Base-by-base conservation (phyloP, 78 protist genomes). In the Dictyostelium discoideum region DNA sequence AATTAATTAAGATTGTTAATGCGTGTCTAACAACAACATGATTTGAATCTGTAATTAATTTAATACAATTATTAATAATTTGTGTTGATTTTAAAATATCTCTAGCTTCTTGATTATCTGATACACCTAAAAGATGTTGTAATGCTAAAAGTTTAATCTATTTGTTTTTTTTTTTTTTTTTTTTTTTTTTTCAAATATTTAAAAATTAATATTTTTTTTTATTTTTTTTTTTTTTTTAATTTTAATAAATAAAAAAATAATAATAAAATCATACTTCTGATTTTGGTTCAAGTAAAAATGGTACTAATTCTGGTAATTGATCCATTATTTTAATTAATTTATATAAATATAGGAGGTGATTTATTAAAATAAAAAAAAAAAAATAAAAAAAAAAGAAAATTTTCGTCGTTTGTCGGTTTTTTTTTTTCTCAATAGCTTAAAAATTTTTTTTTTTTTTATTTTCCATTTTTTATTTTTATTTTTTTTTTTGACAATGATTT, bases 301-400 rank as follows among this genome's bases (percentile, higher is more conserved):
- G 93, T 78, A 87, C 85, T 78, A 87, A 79, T 60, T 87, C 93
- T 87, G 57, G n/a, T 87, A 87, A 60, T 87, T 87, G 92, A 18
- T 86, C 92, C 92, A 86, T 86, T 24, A 24, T 78, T 7, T 20
- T 22, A 11, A 24, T 67, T 16, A 32, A 32, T 42, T 42, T 5
- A 42, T 65, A 63, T 63, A 65, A n/a, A 0, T 6, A 9, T 54
- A 16, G 22, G 65, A 4, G n/a, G 9, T 60, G 20, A 60, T 60
- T 60, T 14, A 54, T 54, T 13, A 20, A 60, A 60, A 54, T 5
- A 16, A 54, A 54, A 54, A 16, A 54, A 54, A 54, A 54, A 54
- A 16, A 54, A 54, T 10, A 16, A 16, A 54, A 54, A 54, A 54
- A 54, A 20, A 60, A 60, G 20, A 20, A 5, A 20, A 13, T 54